Percentiles rank a stretch among this genome's conserved stretches.
Evolutionary conservation across 2,329 filamentous ascomycete species (phyloP).

Genomic region (Xylariaceae sp.): DNA sequence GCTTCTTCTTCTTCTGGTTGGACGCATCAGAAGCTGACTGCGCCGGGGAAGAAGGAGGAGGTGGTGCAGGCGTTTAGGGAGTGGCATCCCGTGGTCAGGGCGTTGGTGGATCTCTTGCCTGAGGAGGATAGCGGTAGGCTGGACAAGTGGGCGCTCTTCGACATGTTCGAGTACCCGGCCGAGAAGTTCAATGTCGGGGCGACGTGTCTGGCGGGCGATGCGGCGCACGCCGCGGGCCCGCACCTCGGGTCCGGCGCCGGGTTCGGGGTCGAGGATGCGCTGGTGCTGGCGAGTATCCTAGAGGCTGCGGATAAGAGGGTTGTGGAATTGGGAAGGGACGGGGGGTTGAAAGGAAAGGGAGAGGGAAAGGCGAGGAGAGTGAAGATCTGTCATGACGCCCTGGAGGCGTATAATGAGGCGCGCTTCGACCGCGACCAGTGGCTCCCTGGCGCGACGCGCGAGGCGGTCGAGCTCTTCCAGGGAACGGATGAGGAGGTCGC

Average conservation of each 20-base stretch:
- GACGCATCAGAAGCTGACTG: conserved; percentile 27
- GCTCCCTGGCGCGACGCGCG: conserved; percentile 27
- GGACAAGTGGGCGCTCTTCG: conserved; percentile 53
- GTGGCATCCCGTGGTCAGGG: conserved; percentile 37
- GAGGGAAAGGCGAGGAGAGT: conserved; percentile 8
- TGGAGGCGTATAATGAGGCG: conserved; percentile 25
- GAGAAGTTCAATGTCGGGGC: conserved; percentile 38
- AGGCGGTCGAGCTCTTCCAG: conserved; percentile 29
- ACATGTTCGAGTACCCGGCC: conserved; percentile 41
- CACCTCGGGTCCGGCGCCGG: conserved; percentile 53
- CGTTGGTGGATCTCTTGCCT: conserved; percentile 40
- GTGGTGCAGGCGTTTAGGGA: conserved; percentile 34
- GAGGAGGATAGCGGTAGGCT: too few relatives aligned
- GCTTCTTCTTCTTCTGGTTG: too few relatives aligned
- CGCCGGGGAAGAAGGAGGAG: conserved; percentile 36
- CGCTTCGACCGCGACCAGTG: conserved; percentile 29
- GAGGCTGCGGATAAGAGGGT: conserved; percentile 17
- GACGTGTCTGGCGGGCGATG: conserved; percentile 49
- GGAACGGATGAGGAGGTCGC: conserved; percentile 21
- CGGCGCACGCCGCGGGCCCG: conserved; percentile 50
- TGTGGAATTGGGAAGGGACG: too few relatives aligned
- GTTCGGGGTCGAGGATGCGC: conserved; percentile 50
- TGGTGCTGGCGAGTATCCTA: conserved; percentile 27
- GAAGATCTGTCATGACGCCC: conserved; percentile 21
- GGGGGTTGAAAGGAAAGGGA: background rate